Conservation (phyloP, 1,139 yeast species). For the Candida sp. region DNA sequence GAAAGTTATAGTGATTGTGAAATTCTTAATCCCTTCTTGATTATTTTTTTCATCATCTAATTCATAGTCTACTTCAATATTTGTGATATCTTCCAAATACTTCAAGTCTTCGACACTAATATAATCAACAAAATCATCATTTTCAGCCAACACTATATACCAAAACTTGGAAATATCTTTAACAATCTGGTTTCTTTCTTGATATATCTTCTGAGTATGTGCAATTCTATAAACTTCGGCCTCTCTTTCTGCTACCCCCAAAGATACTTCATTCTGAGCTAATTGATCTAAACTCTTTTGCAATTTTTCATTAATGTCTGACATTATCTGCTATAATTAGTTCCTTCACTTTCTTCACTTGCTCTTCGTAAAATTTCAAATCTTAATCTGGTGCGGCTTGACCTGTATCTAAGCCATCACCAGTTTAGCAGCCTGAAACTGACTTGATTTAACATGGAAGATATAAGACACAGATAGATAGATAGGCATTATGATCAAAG, state of each 20-base stretch:
- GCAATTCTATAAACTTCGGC: slow-evolving; percentile 49
- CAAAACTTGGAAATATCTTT: slow-evolving; percentile 62
- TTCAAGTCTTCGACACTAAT: slow-evolving; percentile 65
- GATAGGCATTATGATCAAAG: slow-evolving; percentile 22
- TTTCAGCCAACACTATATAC: slow-evolving; percentile 74
- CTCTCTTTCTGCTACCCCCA: slow-evolving; percentile 55
- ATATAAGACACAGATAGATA: too few relatives aligned
- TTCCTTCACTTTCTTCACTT: neutral
- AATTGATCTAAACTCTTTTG: slow-evolving; percentile 24
- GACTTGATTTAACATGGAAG: too few relatives aligned
- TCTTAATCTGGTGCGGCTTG: neutral
- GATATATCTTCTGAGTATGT: slow-evolving; percentile 49
- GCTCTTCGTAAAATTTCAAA: neutral
- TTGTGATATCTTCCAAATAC: slow-evolving; percentile 57
- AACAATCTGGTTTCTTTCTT: slow-evolving; percentile 44
- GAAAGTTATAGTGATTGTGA: slow-evolving; percentile 55
- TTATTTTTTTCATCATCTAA: slow-evolving; percentile 24
- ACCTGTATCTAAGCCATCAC: too few relatives aligned
- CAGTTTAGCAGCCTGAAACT: too few relatives aligned
- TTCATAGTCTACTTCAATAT: slow-evolving; percentile 52
- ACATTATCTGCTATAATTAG: too few relatives aligned
- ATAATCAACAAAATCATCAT: slow-evolving; percentile 72
- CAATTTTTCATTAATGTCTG: slow-evolving; percentile 3
- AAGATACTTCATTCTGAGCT: slow-evolving; percentile 53
- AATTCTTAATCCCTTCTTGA: slow-evolving; percentile 39